These are phyloP conservation scores for Corinectria fuckeliana DNA, from an alignment of 2,329 filamentous ascomycete species.

Conservation along the genomic window DNA sequence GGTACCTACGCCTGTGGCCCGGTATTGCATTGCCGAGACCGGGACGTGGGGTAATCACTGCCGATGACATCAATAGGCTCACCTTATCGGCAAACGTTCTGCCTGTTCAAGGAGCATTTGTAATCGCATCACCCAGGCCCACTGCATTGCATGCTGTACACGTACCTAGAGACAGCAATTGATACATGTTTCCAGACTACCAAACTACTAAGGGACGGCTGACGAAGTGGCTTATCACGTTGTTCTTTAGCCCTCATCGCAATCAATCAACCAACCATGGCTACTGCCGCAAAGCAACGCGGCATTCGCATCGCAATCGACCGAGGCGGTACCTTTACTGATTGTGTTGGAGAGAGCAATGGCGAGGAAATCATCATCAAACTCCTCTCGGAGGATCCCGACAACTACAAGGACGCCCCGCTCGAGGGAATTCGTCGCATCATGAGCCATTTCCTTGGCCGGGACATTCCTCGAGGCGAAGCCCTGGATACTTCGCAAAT, in stretches of 20 bases:
- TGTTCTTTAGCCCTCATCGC: conserved; percentile 4
- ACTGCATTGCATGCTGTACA: conserved; percentile 4
- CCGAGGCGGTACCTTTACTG: conserved; percentile 89
- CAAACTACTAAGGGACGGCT: neutral
- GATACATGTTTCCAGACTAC: neutral
- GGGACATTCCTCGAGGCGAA: conserved; percentile 80
- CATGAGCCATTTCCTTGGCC: conserved; percentile 76
- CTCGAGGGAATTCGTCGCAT: conserved; percentile 90
- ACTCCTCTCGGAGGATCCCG: conserved; percentile 86
- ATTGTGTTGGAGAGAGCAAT: conserved; percentile 85
- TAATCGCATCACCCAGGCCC: conserved; percentile 13
- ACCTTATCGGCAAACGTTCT: conserved; percentile 13
- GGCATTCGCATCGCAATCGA: conserved; percentile 79
- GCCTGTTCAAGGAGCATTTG: conserved; percentile 9
- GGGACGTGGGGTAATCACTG: conserved; percentile 16
- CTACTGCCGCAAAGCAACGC: conserved; percentile 48
- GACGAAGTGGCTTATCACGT: neutral
- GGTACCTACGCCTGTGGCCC: too few relatives aligned
- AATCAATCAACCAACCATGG: conserved; percentile 40
- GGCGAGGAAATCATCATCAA: conserved; percentile 85
- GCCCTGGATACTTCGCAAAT: conserved; percentile 82
- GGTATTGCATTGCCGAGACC: conserved; percentile 7
- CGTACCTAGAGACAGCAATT: neutral
- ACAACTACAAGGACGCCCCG: conserved; percentile 89
- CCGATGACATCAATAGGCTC: conserved; percentile 16